Base-by-base conservation (phyloP, 2,329 filamentous ascomycete genomes). In the Plectosphaerella cucumerina region DNA sequence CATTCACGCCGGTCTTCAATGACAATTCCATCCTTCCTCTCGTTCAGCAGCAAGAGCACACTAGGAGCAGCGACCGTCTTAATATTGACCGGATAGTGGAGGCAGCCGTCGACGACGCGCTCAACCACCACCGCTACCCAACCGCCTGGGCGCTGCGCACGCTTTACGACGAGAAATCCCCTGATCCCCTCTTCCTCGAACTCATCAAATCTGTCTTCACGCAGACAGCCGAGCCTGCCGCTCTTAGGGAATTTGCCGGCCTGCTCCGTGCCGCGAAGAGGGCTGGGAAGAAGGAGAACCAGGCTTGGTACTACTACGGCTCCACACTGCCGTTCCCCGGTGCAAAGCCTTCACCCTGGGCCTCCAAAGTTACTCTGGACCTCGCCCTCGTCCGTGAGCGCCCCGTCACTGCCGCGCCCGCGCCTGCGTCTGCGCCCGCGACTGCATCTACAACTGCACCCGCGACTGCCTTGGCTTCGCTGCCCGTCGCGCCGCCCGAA, bases 111-210 rank as follows among this genome's bases (percentile, higher is more conserved):
- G 75, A 82, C 10, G 74, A 82, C 59, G 82, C 82, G 5, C 64
- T 86, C 46, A 68, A 72, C 53, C 74, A 79, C 60, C 72, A 73
- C 54, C 78, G 80, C 52, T 85, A 81, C 62, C 79, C 81, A 49
- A 85, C 82, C 9, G 83, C 82, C 2, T 85, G 76, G 70, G 81
- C 82, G 41, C 70, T 86, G 53, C 74, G 81, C 49, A 76, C 73
- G 14, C 70, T 85, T 53, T 85, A 82, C 63, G 80, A 85, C 56
- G 80, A 85, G 60, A 74, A 77, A 53, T 71, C 71, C 43, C 63
- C 68, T 37, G 73, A 84, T 56, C 65, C 72, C 15, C 67, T 68
- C 34, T 82, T 84, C 59, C 69, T 85, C 52, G 66, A 71, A 54
- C 76, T 85, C 71, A 67, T 85, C 44, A 77, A 82, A 63, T 74